Evolutionary conservation across 768 basidiomycete species (phyloP).

Genomic region (Phaeotremella fagi): DNA sequence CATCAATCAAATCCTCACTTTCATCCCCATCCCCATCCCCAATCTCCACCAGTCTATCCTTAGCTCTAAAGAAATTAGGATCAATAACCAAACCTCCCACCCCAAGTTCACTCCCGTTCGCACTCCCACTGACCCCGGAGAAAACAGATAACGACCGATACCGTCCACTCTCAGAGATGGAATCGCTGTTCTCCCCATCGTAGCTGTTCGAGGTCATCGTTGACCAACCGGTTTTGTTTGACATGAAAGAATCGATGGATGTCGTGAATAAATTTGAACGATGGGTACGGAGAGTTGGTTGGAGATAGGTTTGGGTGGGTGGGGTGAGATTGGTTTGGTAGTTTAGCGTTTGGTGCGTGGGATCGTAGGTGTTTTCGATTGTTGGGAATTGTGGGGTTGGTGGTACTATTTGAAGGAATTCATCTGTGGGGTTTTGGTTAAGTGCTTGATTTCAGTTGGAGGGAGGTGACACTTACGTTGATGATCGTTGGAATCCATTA

Average conservation of each 20-base stretch:
- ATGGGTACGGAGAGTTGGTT: constrained; percentile 3
- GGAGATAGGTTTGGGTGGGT: background rate
- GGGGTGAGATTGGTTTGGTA: background rate
- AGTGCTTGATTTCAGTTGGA: background rate
- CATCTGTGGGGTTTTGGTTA: constrained; percentile 12
- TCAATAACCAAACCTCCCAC: constrained; percentile 19
- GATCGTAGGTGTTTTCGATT: background rate
- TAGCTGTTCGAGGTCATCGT: background rate
- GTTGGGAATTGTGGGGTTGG: constrained; percentile 16
- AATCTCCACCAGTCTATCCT: constrained; percentile 1
- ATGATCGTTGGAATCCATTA: background rate
- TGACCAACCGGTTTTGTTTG: background rate
- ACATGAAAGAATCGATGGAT: constrained; percentile 4
- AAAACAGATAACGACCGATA: background rate
- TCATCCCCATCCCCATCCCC: background rate
- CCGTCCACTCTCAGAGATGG: background rate
- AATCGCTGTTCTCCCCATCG: background rate
- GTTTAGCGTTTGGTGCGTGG: background rate
- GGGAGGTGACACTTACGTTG: background rate
- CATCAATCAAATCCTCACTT: background rate
- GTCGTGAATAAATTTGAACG: constrained; percentile 6
- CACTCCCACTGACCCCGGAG: background rate
- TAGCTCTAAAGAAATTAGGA: constrained; percentile 23
- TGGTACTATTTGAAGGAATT: constrained; percentile 31
- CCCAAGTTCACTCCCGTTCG: no score